Percentiles rank a stretch among this genome's conserved stretches.
Conservation (phyloP, 176 grass and related monocot genomes). For the Rhipidocladum racemiflorum region DNA sequence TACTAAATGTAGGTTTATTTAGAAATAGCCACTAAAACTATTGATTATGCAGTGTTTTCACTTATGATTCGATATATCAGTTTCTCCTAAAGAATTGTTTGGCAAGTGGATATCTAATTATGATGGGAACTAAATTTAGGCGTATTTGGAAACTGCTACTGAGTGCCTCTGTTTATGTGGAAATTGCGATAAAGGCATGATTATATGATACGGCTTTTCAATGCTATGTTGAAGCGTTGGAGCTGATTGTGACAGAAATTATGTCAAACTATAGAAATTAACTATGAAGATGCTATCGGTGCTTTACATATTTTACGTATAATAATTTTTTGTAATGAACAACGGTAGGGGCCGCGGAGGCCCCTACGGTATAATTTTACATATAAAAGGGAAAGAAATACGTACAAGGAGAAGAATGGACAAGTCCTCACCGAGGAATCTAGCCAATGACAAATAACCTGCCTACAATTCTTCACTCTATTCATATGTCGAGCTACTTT, state of each 20-base stretch:
- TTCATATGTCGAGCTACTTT: no score
- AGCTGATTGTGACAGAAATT: constrained; percentile 7
- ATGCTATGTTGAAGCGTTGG: not conserved
- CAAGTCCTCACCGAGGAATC: no score
- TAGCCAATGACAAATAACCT: no score
- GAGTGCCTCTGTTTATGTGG: not conserved
- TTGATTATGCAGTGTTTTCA: not conserved
- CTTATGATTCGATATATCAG: not conserved
- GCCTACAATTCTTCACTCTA: no score
- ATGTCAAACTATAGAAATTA: not conserved
- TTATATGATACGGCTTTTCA: not conserved
- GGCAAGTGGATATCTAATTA: constrained; percentile 6
- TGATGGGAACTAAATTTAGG: not conserved
- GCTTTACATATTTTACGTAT: not conserved
- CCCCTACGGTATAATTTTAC: no score
- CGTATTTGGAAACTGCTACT: not conserved
- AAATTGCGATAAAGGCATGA: not conserved
- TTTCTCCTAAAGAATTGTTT: constrained; percentile 5
- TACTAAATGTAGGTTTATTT: not conserved
- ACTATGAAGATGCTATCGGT: not conserved
- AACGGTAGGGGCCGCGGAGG: no score
- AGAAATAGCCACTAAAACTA: not conserved
- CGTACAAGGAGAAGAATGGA: no score
- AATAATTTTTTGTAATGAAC: no score
- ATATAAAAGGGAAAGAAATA: no score